A percentile compares a stretch with the other conserved stretches of the same genome.
Evolutionary conservation across 768 basidiomycete genomes (phyloP).

Genomic region (Rhodosporidiobolus odoratus): DNA sequence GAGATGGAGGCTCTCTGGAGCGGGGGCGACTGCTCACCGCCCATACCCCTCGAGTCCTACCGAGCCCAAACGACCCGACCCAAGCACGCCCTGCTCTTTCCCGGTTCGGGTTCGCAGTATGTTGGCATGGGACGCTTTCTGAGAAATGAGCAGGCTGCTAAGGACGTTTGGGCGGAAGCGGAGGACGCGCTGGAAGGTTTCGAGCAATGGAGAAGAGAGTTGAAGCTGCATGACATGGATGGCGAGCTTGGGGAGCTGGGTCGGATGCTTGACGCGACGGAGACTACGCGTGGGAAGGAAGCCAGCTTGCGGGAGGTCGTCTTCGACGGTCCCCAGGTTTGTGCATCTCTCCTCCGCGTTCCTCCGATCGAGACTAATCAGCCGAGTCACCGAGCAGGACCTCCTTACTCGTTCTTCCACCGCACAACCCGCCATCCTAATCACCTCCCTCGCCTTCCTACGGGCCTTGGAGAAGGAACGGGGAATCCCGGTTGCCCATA

Average conservation of each 20-base stretch:
- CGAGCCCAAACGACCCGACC: conserved; percentile 16
- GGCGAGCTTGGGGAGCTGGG: conserved; percentile 40
- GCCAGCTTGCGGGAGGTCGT: conserved; percentile 34
- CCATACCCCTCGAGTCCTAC: conserved; percentile 33
- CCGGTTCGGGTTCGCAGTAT: conserved; percentile 42
- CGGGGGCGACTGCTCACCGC: conserved; percentile 30
- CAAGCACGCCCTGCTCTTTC: conserved; percentile 41
- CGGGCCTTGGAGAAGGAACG: conserved; percentile 39
- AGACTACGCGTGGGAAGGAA: background rate
- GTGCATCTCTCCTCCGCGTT: background rate
- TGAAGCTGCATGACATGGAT: conserved; percentile 37
- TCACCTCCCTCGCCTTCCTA: conserved; percentile 42
- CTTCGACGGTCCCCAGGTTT: conserved; percentile 40
- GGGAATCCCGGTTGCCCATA: conserved; percentile 14
- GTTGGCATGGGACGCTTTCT: conserved; percentile 37
- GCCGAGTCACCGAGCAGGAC: conserved; percentile 24
- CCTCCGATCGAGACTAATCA: background rate
- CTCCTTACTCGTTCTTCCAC: conserved; percentile 41
- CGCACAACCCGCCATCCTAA: conserved; percentile 42
- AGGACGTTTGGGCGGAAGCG: conserved; percentile 42
- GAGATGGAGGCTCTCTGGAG: conserved; percentile 37
- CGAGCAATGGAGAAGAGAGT: conserved; percentile 39
- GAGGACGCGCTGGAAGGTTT: conserved; percentile 40
- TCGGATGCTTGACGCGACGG: conserved; percentile 26
- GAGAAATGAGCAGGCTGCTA: conserved; percentile 21